Evolutionary conservation across 2,329 filamentous ascomycete species (phyloP), one percentile per base, ranked within the genome.

Genomic region (Colletotrichum horii): DNA sequence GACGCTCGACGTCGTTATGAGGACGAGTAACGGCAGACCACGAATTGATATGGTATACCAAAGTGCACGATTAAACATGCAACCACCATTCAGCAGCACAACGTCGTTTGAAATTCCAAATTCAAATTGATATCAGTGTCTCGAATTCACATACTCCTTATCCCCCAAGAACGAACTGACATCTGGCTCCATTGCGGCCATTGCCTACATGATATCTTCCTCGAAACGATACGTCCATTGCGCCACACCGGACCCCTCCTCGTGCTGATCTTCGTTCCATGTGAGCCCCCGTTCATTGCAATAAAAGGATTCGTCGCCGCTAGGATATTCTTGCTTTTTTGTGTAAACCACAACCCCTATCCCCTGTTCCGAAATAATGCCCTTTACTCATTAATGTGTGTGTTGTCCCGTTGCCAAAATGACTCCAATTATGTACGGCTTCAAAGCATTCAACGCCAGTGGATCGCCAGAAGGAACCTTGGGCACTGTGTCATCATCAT

Each of bases 401-500:
- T 70, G 55, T 22, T 52, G 19, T 36, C 26, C 32, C 61, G 26
- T 62, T 24, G 19, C 56, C 16, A n/a, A 8, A 69, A 48, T 24
- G 8, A 48, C 56, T 32, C 58, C 52, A 48, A n/a, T 28, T 52
- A 62, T 62, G 24, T 70, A 62, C 56, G n/a, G 38, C 66, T n/a
- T 36, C n/a, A 52, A 52, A 24, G 43, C 60, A n/a, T 34, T 26
- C 9, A 24, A 19, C 36, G 32, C 28, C 32, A 8, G 4, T 12
- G 24, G 19, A 34, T 62, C 30, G 30, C 32, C 28, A 34, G 12
- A 22, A 62, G 15, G 24, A 22, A n/a, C 58, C 55, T 34, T 16
- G 19, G 28, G n/a, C 58, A 62, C 36, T 22, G 43, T 24, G 12
- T 5, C 6, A 34, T 62, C 34, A 65, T 87, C 80, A 91, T 22